A percentile compares a stretch with the other conserved stretches of the same genome.
phyloP scores from a whole-genome alignment of 768 basidiomycete genomes.

The Clitopilus passeckerianus region DNA sequence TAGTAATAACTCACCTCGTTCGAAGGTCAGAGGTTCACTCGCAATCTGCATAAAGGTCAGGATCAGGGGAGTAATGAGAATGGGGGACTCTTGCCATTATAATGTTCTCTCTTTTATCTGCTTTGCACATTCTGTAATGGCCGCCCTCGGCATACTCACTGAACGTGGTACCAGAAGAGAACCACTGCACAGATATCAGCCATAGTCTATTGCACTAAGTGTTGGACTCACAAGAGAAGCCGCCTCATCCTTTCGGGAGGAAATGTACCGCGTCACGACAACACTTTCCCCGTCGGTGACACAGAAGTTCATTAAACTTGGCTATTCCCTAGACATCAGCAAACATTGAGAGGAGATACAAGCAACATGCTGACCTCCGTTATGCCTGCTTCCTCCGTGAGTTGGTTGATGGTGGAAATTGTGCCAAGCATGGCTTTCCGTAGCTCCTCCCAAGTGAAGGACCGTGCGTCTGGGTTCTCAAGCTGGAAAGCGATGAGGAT shows the following conservation, averaged over 20 bases:
- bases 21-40: constrained; percentile 94
- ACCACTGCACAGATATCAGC: constrained; percentile 53
- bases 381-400: constrained; percentile 68
- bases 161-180: constrained; percentile 92
- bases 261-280: constrained; percentile 92
- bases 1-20: constrained; percentile 56
- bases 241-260: constrained; percentile 86
- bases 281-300: constrained; percentile 95
- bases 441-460: constrained; percentile 68
- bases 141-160: constrained; percentile 86
- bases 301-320: constrained; percentile 92
- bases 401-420: constrained; percentile 70
- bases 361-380: constrained; percentile 48
- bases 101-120: constrained; percentile 93
- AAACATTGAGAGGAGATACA: not conserved
- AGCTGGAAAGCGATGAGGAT: constrained; percentile 42
- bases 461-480: constrained; percentile 69
- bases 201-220: not conserved
- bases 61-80: constrained; percentile 6
- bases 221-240: constrained; percentile 66
- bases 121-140: constrained; percentile 93
- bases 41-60: constrained; percentile 49
- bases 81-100: constrained; percentile 59
- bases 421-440: constrained; percentile 88
- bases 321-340: constrained; percentile 32